Base-by-base conservation (phyloP, 1,284 basidiomycete species). In the Apiotrichum laibachii region DNA sequence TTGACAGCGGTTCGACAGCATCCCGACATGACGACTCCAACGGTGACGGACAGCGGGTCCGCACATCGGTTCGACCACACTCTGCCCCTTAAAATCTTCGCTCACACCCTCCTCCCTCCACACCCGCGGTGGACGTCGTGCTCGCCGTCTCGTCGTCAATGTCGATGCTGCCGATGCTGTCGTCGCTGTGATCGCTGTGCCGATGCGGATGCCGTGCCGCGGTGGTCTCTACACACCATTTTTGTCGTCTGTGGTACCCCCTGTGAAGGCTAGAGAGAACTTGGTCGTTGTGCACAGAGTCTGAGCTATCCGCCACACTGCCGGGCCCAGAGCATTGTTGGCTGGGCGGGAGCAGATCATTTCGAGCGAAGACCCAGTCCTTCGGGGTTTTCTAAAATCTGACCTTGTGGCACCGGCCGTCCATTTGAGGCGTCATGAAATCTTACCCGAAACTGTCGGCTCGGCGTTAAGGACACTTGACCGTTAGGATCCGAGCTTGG, bases 191-290 rank as follows among this genome's bases (percentile, higher is more conserved):
- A 2, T 26, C 53, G 34, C 18, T 45, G 53, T 26, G 49, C 43
- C 50, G 37, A 13, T 18, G 46, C 18, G 19, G 45, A n/a, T 35
- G 13, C n/a, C 37, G 37, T 37, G 12, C 12, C 15, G 37, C 37
- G 12, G 37, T 37, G 12, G 37, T 37, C 37, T 37, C 12, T 55
- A 26, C 59, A 45, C 42, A 61, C 59, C 59, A 61, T 61, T 61
- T 61, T 61, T 57, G 55, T 5, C 46, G 18, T 53, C 50, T 53
- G 52, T 57, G 49, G n/a, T 33, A n/a, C 49, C 49, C 49, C 49
- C 35, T 34, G 49, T 61, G 52, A 54, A 48, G 59, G 59, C 59
- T 61, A 34, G 42, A 37, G 52, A 60, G 48, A 61, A 56, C 39
- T 43, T 42, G 22, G 31, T n/a, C 18, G 19, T 13, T 21, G 10